phyloP scores from a whole-genome alignment of 2,329 filamentous ascomycete genomes.

The Sporothrix sp. region DNA sequence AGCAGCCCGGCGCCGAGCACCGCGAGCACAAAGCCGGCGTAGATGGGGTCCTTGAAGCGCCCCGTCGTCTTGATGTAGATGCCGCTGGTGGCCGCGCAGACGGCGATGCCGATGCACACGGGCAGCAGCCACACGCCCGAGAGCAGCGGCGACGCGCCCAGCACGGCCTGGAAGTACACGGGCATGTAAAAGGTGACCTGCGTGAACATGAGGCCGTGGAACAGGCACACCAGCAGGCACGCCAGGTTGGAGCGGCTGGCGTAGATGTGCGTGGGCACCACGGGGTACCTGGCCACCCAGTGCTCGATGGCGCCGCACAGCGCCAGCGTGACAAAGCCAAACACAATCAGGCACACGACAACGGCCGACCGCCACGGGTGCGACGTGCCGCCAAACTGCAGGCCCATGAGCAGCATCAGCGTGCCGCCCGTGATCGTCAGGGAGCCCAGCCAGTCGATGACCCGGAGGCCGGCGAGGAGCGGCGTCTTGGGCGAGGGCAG shows the following conservation, averaged over 20 bases:
- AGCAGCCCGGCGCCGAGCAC: slow-evolving; percentile 46
- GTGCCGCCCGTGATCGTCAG: slow-evolving; percentile 48
- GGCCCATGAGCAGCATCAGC: slow-evolving; percentile 60
- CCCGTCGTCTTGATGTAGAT: slow-evolving; percentile 23
- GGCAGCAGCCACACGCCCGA: slow-evolving; percentile 38
- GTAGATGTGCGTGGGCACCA: slow-evolving; percentile 60
- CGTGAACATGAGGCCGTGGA: slow-evolving; percentile 50
- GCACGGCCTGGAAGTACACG: slow-evolving; percentile 61
- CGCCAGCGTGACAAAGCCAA: slow-evolving; percentile 40
- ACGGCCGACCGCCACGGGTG: slow-evolving; percentile 51
- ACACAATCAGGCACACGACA: slow-evolving; percentile 53
- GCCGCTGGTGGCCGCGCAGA: slow-evolving; percentile 30
- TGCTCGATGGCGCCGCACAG: slow-evolving; percentile 54
- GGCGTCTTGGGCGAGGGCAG: slow-evolving; percentile 58
- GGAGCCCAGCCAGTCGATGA: slow-evolving; percentile 48
- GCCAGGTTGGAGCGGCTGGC: slow-evolving; percentile 45
- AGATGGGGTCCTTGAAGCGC: slow-evolving; percentile 41
- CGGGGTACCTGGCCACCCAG: slow-evolving; percentile 51
- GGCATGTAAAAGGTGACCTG: slow-evolving; percentile 61
- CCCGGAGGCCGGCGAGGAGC: slow-evolving; percentile 49
- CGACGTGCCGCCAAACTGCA: slow-evolving; percentile 53
- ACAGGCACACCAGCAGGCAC: slow-evolving; percentile 36
- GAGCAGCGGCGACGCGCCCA: slow-evolving; percentile 48
- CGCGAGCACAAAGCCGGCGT: slow-evolving; percentile 39
- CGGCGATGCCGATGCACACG: slow-evolving; percentile 26